Percentiles rank a stretch among this genome's conserved stretches.
These are phyloP conservation scores for Ramularia endophylla DNA, from an alignment of 2,329 filamentous ascomycete species.

Conservation along the genomic window DNA sequence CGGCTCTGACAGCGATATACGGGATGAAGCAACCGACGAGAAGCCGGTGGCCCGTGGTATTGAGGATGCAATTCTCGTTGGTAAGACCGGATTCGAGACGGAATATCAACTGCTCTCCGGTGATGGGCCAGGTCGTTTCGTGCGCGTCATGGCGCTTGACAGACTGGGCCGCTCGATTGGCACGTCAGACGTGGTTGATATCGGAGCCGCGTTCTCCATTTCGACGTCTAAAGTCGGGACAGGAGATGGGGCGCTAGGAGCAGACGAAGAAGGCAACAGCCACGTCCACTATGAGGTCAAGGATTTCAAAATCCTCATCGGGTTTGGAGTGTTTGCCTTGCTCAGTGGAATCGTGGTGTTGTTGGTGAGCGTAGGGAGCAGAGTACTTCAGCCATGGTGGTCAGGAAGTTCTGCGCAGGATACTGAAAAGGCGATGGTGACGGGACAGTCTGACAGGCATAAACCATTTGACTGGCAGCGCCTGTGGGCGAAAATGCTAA, in stretches of 20 bases:
- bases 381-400: not conserved
- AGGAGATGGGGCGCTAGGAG: too few species aligned
- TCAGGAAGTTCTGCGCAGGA: too few species aligned
- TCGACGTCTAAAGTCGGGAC: too few species aligned
- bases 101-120: conserved; percentile 5
- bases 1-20: conserved; percentile 15
- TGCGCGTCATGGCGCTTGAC: conserved; percentile 22
- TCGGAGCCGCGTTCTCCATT: too few species aligned
- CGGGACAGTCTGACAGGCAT: too few species aligned
- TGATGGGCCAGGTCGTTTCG: conserved; percentile 11
- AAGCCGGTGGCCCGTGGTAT: conserved; percentile 6
- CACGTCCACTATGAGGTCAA: conserved; percentile 6
- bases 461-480: too few species aligned
- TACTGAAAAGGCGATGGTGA: too few species aligned
- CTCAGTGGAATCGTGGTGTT: conserved; percentile 9
- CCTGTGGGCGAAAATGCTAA: too few species aligned
- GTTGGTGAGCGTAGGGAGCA: conserved; percentile 4
- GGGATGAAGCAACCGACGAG: conserved; percentile 4
- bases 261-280: too few species aligned
- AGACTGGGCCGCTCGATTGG: conserved; percentile 10
- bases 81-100: too few species aligned
- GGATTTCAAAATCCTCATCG: conserved; percentile 9
- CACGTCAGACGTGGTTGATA: conserved; percentile 11
- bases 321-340: conserved; percentile 7
- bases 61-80: conserved; percentile 8